A percentile compares a stretch with the other conserved stretches of the same genome.
These are phyloP conservation scores for Linnemannia zychae DNA, from an alignment of 192 early-diverging fungal species.

Conservation along the genomic window DNA sequence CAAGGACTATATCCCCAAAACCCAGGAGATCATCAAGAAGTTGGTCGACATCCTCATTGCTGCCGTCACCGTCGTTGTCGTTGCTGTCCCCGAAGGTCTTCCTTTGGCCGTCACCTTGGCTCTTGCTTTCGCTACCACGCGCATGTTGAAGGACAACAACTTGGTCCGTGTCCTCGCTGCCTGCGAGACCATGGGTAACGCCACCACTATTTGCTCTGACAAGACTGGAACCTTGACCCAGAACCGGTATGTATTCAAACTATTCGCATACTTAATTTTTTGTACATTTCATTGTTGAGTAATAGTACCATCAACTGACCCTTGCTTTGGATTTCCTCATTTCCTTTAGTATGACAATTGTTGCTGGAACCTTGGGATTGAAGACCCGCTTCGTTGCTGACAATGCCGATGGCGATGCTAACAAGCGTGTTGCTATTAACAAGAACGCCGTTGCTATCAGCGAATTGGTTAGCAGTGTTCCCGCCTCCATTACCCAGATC, in stretches of 20 bases:
- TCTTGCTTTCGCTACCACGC: conserved; percentile 92
- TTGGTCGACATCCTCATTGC: conserved; percentile 87
- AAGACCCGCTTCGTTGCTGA: conserved; percentile 59
- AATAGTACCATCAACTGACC: neutral
- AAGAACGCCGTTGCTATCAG: conserved; percentile 63
- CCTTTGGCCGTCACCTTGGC: conserved; percentile 96
- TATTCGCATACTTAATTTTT: neutral
- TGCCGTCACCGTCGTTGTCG: conserved; percentile 93
- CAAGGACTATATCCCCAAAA: conserved; percentile 47
- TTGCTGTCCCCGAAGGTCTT: conserved; percentile 97
- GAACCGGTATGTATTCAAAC: conserved; percentile 69
- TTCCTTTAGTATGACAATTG: conserved; percentile 86
- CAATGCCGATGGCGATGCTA: conserved; percentile 49
- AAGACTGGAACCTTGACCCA: conserved; percentile 98
- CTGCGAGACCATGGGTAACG: conserved; percentile 99
- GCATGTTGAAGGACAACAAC: conserved; percentile 98
- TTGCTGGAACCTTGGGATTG: conserved; percentile 79
- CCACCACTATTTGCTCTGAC: conserved; percentile 98
- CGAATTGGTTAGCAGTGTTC: conserved; percentile 62
- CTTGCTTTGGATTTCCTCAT: neutral
- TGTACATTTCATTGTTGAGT: neutral
- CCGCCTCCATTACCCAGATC: conserved; percentile 59
- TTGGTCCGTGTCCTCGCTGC: conserved; percentile 94
- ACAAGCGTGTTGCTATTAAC: conserved; percentile 48
- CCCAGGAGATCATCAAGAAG: conserved; percentile 65